phyloP scores from a whole-genome alignment of 208 protist genomes.

The Entamoeba invadens region DNA sequence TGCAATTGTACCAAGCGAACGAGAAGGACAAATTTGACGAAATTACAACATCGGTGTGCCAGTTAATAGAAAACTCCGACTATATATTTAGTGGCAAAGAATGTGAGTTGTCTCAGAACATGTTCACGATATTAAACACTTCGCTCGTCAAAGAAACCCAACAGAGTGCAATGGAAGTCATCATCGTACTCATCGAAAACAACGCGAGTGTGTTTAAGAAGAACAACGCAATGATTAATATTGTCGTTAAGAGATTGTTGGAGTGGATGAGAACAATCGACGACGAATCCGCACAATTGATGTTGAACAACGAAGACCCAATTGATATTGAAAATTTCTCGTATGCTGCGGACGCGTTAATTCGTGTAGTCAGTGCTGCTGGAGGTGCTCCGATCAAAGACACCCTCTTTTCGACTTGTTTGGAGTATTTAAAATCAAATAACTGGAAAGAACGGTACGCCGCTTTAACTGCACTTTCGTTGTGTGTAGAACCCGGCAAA shows the following conservation, averaged over 20 bases:
- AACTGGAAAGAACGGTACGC: neutral
- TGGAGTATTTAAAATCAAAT: neutral
- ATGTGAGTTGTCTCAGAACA: neutral
- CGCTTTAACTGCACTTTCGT: neutral
- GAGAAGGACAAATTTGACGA: neutral
- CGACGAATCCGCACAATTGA: neutral
- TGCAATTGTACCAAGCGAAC: neutral
- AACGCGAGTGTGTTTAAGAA: neutral
- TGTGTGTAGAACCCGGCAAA: neutral
- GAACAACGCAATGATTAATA: neutral
- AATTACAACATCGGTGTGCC: neutral
- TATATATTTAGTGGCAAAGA: neutral
- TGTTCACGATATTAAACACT: neutral
- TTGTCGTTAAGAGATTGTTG: neutral
- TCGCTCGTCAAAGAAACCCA: neutral
- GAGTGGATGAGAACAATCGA: neutral
- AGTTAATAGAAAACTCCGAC: neutral
- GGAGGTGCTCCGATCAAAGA: neutral
- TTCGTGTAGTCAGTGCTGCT: neutral
- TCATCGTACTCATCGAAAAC: neutral
- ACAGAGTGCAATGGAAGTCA: neutral
- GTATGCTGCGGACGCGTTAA: neutral
- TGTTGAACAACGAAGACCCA: neutral
- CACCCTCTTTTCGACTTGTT: neutral
- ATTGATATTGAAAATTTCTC: neutral